Conservation (phyloP, 345 rosid genomes). For the Eucalyptus marginata region DNA sequence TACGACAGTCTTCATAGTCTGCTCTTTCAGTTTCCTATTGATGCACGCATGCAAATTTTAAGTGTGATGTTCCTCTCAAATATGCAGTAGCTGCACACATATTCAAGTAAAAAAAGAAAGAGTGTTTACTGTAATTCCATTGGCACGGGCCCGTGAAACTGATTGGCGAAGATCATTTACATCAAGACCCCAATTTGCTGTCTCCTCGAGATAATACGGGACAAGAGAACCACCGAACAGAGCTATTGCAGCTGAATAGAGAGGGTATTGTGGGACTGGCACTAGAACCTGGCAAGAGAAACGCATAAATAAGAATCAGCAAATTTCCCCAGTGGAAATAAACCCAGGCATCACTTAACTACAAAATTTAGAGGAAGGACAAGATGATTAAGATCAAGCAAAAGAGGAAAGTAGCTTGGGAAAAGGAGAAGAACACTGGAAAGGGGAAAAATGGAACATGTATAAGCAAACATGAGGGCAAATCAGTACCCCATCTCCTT, state of each 20-base stretch:
- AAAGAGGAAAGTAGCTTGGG: not conserved
- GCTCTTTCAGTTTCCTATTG: not conserved
- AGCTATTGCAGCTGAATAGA: constrained; percentile 91
- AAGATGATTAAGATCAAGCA: not conserved
- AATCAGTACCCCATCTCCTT: constrained; percentile 75
- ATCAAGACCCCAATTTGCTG: constrained; percentile 98
- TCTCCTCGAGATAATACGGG: constrained; percentile 86
- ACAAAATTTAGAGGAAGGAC: not conserved
- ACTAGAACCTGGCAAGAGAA: constrained; percentile 53
- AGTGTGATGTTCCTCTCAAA: not conserved
- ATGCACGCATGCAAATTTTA: not conserved
- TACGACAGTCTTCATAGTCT: not conserved
- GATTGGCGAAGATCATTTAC: constrained; percentile 62
- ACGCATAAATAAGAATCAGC: not conserved
- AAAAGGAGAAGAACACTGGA: not conserved
- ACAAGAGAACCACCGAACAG: constrained; percentile 90
- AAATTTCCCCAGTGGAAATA: not conserved
- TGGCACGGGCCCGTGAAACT: constrained; percentile 65
- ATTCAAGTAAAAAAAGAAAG: not conserved
- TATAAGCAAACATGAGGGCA: not conserved
- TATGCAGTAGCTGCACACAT: not conserved
- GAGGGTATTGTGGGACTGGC: constrained; percentile 98
- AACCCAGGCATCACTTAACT: not conserved
- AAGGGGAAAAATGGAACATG: not conserved
- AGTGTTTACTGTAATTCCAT: constrained; percentile 75